Evolutionary conservation across 306 rosid genomes (phyloP), one percentile per base, ranked within the genome.

Genomic region (Comarum palustre): DNA sequence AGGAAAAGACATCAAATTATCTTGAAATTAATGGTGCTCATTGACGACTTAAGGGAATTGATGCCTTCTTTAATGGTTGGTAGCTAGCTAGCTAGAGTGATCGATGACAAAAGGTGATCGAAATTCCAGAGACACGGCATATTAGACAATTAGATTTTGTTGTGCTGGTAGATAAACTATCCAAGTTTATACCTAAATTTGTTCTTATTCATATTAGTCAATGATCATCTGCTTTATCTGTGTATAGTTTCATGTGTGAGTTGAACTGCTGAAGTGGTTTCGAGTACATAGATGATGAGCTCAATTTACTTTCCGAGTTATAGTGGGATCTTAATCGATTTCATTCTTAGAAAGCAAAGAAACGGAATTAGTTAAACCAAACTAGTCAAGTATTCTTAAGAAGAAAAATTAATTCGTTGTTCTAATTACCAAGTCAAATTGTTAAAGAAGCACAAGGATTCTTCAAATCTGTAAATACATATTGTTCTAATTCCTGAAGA

Each of bases 111-210:
- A 73, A 20, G 20, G 0, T 69, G 16, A 20, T 32, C 25, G n/a
- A 54, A 70, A 55, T 51, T 2, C 10, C 22, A 27, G 36, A 47
- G 43, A 4, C 52, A 47, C 16, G 17, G 34, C 32, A 36, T 34
- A 25, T 68, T 11, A 11, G 45, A 66, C 46, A 45, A 48, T 45
- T 58, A 34, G 13, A 78, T 72, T 65, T 68, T 55, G 46, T 76
- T 36, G 58, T 79, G 82, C 20, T 19, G 39, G 43, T 32, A 34
- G 69, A 55, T 52, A 59, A 71, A 75, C 46, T 39, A 79, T 77
- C 66, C 73, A 57, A 79, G 34, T 84, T 80, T 51, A 34, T 67
- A 80, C 87, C 66, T 86, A 82, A 84, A 77, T 75, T 75, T 81
- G 68, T 73, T 39, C 68, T 79, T 71, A 29, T 64, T 12, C 59